Conservation (phyloP, 2,329 filamentous ascomycete species). For the Coleophoma crateriformis region DNA sequence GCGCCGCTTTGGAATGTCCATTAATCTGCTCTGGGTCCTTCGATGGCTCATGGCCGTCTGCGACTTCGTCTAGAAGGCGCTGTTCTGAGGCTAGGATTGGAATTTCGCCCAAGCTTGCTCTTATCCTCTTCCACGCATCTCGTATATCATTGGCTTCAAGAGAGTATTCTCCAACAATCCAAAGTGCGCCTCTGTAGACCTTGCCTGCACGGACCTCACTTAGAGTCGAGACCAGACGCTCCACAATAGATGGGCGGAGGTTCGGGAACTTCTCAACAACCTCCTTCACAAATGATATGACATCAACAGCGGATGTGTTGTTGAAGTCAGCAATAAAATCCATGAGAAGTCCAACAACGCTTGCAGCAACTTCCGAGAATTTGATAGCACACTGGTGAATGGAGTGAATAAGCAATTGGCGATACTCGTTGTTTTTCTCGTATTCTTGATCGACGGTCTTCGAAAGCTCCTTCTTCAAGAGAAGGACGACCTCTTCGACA, state of each 20-base stretch:
- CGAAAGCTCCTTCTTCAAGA: slow-evolving; percentile 94
- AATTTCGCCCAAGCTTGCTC: slow-evolving; percentile 90
- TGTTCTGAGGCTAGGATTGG: slow-evolving; percentile 95
- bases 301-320: slow-evolving; percentile 92
- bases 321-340: slow-evolving; percentile 99
- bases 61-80: slow-evolving; percentile 77
- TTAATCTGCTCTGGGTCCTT: slow-evolving; percentile 65
- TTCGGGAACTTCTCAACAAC: slow-evolving; percentile 97
- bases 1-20: slow-evolving; percentile 71
- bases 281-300: slow-evolving; percentile 98
- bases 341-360: slow-evolving; percentile 95
- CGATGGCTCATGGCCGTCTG: slow-evolving; percentile 60
- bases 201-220: slow-evolving; percentile 93
- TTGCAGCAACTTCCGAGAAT: slow-evolving; percentile 95
- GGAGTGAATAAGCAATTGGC: slow-evolving; percentile 89
- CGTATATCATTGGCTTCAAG: slow-evolving; percentile 89
- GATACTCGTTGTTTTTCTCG: slow-evolving; percentile 95
- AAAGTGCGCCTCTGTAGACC: slow-evolving; percentile 92
- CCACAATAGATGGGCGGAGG: slow-evolving; percentile 79
- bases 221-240: slow-evolving; percentile 82
- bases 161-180: slow-evolving; percentile 98
- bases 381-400: slow-evolving; percentile 99
- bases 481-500: slow-evolving; percentile 91
- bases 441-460: slow-evolving; percentile 99
- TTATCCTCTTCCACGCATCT: slow-evolving; percentile 94